phyloP scores from a whole-genome alignment of 805 yeast genomes.

The Lachancea quebecensis region DNA sequence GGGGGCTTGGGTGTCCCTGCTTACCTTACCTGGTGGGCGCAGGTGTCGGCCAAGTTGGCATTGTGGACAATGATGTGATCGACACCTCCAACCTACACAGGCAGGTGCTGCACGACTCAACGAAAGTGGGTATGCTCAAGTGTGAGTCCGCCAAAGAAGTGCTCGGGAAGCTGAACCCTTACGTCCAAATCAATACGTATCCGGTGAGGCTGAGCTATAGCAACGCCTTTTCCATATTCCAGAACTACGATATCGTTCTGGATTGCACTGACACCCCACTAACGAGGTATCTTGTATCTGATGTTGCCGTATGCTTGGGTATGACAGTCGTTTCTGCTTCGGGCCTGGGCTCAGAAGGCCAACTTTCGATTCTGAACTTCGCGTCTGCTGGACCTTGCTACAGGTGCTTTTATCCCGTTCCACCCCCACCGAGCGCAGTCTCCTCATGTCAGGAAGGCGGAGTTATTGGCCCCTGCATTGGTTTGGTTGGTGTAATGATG shows the following conservation, averaged over 20 bases:
- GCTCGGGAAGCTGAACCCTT: conserved; percentile 56
- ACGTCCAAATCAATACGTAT: conserved; percentile 48
- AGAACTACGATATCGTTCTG: conserved; percentile 64
- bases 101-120: conserved; percentile 72
- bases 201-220: conserved; percentile 42
- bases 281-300: conserved; percentile 80
- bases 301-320: conserved; percentile 61
- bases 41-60: conserved; percentile 80
- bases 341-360: conserved; percentile 89
- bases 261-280: conserved; percentile 96
- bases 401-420: conserved; percentile 84
- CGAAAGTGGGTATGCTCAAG: conserved; percentile 60
- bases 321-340: conserved; percentile 85
- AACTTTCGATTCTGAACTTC: conserved; percentile 68
- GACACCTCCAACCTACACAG: conserved; percentile 84
- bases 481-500: conserved; percentile 81
- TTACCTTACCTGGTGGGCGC: conserved; percentile 77
- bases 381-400: conserved; percentile 77
- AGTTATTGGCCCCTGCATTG: conserved; percentile 94
- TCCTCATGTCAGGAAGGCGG: conserved; percentile 91
- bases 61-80: conserved; percentile 80
- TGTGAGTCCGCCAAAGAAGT: conserved; percentile 68
- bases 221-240: conserved; percentile 59
- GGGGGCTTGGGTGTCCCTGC: conserved; percentile 94
- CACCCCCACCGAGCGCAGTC: conserved; percentile 80